A percentile compares a stretch with the other conserved stretches of the same genome.
These are phyloP conservation scores for Gossypium longicalyx DNA, from an alignment of 345 rosid species.

Conservation along the genomic window DNA sequence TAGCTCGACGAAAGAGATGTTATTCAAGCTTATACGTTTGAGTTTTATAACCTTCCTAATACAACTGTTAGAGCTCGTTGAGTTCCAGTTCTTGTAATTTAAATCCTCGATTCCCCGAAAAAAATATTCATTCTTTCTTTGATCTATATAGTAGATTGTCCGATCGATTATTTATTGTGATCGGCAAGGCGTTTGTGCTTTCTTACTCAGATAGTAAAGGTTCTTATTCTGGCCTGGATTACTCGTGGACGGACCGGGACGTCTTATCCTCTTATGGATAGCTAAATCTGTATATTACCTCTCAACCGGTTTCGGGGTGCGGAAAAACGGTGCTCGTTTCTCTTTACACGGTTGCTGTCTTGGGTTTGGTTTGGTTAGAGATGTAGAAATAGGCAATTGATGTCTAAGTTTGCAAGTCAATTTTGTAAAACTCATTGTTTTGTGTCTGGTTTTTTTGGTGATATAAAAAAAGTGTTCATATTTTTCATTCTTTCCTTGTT, in stretches of 20 bases:
- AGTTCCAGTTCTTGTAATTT: slow-evolving; percentile 37
- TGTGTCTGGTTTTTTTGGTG: not conserved
- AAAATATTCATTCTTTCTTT: slow-evolving; percentile 24
- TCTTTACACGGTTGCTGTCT: not conserved
- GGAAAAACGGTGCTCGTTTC: not conserved
- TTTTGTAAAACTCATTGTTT: slow-evolving; percentile 11
- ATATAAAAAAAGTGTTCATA: not conserved
- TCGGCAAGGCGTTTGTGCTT: slow-evolving; percentile 22
- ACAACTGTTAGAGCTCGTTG: slow-evolving; percentile 29
- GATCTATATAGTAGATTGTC: slow-evolving; percentile 13
- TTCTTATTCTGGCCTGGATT: slow-evolving; percentile 12
- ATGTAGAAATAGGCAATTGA: not conserved
- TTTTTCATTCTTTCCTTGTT: not conserved
- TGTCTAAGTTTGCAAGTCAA: not conserved
- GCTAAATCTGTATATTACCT: slow-evolving; percentile 33
- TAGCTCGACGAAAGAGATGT: slow-evolving; percentile 42
- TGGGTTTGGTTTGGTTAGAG: slow-evolving; percentile 2
- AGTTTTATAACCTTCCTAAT: slow-evolving; percentile 32
- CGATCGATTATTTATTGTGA: slow-evolving; percentile 26
- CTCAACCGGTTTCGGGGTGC: not conserved
- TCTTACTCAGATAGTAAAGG: slow-evolving; percentile 9
- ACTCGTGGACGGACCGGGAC: not conserved
- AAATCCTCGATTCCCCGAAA: slow-evolving; percentile 4
- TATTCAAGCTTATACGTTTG: slow-evolving; percentile 36
- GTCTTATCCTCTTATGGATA: slow-evolving; percentile 8